Evolutionary conservation across 2,329 filamentous ascomycete genomes (phyloP), one percentile per base, ranked within the genome.

Genomic region (Ophiostoma sp.): DNA sequence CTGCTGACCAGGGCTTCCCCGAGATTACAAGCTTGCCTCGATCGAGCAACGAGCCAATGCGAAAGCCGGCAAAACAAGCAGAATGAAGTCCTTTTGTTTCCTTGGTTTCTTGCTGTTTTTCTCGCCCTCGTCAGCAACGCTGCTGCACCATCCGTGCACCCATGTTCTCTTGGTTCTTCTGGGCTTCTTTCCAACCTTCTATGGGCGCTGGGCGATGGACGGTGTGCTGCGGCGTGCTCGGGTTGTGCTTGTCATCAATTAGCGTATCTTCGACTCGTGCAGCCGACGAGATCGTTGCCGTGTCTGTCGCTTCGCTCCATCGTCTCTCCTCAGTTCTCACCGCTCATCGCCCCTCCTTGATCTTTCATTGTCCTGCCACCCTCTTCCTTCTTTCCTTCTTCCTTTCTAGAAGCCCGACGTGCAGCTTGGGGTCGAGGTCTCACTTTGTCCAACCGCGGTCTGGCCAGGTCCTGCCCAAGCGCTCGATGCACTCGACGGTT

Each of bases 21-120:
- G 50, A 70, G 69, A 70, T 70, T 70, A 52, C 69, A 70, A 50
- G 25, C 52, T n/a, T 70, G 11, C 39, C 68, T 70, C 7, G 33
- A 57, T 57, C 68, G n/a, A 61, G 52, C 25, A 52, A 45, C 28
- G 48, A 55, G 25, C 55, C 57, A 66, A 52, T 72, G 33, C n/a
- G 28, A 45, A 52, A 64, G 52, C 19, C 55, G 70, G 31, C 59
- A 64, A 72, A 48, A 12, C 28, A 52, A 39, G 28, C 45, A 55
- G 11, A 19, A 36, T 9, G 11, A 59, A 12, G 55, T 42, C 5
- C 39, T 42, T 42, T 42, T 42, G 39, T 42, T 42, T 42, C 39
- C 15, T 12, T 12, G 11, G 39, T 39, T 39, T 3, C n/a, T n/a
- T 39, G 39, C 3, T 11, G 12, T 5, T 19, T 19, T 48, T 48